Conservation (phyloP, 2,329 filamentous ascomycete species). For the Onygena corvina region DNA sequence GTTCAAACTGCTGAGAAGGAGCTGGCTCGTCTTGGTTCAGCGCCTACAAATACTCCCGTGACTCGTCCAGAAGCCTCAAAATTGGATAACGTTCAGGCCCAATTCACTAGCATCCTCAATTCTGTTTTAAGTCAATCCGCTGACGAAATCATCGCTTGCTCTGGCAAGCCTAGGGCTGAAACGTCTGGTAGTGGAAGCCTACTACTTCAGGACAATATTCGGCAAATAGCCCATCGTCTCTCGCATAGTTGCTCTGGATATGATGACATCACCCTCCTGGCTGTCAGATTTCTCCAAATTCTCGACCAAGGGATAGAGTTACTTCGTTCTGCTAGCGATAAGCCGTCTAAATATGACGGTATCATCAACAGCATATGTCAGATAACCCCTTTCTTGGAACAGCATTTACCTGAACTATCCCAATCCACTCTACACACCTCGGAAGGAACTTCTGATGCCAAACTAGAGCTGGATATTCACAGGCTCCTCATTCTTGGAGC, state of each 20-base stretch:
- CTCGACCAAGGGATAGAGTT: slow-evolving; percentile 64
- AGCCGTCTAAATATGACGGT: slow-evolving; percentile 14
- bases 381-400: slow-evolving; percentile 32
- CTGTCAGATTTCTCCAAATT: slow-evolving; percentile 67
- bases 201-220: slow-evolving; percentile 46
- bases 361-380: slow-evolving; percentile 24
- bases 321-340: slow-evolving; percentile 28
- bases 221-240: slow-evolving; percentile 58
- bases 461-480: slow-evolving; percentile 28
- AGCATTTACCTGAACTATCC: slow-evolving; percentile 8
- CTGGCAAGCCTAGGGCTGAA: slow-evolving; percentile 16
- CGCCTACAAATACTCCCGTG: slow-evolving; percentile 54
- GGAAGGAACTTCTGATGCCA: neutral
- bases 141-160: slow-evolving; percentile 21
- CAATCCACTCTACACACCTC: too few species aligned
- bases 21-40: slow-evolving; percentile 50
- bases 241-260: slow-evolving; percentile 61
- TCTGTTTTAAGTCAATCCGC: slow-evolving; percentile 40
- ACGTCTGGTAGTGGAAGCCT: neutral
- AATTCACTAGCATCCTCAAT: slow-evolving; percentile 66
- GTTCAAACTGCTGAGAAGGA: slow-evolving; percentile 52
- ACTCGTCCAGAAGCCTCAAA: slow-evolving; percentile 59
- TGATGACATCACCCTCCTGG: slow-evolving; percentile 68
- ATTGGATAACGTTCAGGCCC: slow-evolving; percentile 61
- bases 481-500: slow-evolving; percentile 27